Evolutionary conservation across 305 asterid genomes (phyloP).

Genomic region (Solanum hybrid): DNA sequence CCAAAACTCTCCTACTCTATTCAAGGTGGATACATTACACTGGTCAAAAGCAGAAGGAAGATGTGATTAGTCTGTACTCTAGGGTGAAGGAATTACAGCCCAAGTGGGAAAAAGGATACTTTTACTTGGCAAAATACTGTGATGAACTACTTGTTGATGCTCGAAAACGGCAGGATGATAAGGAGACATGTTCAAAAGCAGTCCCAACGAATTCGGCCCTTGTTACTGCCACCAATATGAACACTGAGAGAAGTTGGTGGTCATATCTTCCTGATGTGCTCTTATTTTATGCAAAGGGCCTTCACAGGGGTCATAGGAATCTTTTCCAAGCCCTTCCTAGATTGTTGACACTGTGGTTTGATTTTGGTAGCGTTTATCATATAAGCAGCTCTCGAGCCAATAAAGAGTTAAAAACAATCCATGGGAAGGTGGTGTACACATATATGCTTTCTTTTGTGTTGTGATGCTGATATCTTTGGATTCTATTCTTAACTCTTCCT

Average conservation of each 20-base stretch:
- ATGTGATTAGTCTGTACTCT: conserved; percentile 76
- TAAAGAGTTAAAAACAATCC: conserved; percentile 59
- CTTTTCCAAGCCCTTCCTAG: conserved; percentile 98
- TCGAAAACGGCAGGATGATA: conserved; percentile 85
- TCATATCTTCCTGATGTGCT: conserved; percentile 80
- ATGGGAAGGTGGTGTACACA: conserved; percentile 47
- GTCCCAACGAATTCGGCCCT: conserved; percentile 36
- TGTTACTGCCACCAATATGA: conserved; percentile 40
- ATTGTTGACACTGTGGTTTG: conserved; percentile 92
- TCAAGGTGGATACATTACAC: conserved; percentile 95
- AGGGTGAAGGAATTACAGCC: conserved; percentile 94
- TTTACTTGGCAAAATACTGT: conserved; percentile 90
- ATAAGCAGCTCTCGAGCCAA: conserved; percentile 46
- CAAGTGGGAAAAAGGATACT: conserved; percentile 93
- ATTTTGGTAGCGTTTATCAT: conserved; percentile 63
- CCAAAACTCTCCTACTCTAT: conserved; percentile 88
- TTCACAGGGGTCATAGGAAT: conserved; percentile 90
- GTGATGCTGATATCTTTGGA: conserved; percentile 6
- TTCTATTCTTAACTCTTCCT: background rate
- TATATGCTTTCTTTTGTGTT: background rate
- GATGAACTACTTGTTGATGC: conserved; percentile 97
- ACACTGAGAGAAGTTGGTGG: conserved; percentile 80
- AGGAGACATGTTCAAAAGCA: conserved; percentile 45
- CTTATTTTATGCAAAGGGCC: conserved; percentile 85
- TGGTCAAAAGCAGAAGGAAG: conserved; percentile 96